Conservation (phyloP, 768 basidiomycete species). For the Exsudoporus frostii region DNA sequence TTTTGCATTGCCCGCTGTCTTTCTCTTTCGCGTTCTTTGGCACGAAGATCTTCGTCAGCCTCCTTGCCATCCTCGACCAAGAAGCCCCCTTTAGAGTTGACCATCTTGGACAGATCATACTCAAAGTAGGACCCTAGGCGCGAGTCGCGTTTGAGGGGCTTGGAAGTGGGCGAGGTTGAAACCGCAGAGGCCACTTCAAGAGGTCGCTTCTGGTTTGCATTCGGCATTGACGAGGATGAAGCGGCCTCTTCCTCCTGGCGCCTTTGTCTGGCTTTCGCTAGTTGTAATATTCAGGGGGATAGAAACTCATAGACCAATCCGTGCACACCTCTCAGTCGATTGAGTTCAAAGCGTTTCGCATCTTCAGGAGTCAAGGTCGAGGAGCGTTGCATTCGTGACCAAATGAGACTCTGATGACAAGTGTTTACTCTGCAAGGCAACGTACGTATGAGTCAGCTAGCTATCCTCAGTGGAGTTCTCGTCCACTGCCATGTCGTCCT, state of each 20-base stretch:
- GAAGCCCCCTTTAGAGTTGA: conserved; percentile 96
- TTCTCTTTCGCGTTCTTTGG: conserved; percentile 82
- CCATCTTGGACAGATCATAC: conserved; percentile 95
- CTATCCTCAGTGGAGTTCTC: conserved; percentile 15
- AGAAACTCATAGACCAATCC: not conserved
- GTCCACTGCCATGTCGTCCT: conserved; percentile 27
- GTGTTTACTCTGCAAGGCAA: conserved; percentile 7
- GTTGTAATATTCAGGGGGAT: conserved; percentile 2
- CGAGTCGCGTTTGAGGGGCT: conserved; percentile 63
- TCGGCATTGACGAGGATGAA: conserved; percentile 44
- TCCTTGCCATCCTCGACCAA: conserved; percentile 86
- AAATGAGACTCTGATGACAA: conserved; percentile 11
- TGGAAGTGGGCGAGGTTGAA: conserved; percentile 60
- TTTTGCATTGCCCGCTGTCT: conserved; percentile 72
- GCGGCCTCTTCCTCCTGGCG: conserved; percentile 55
- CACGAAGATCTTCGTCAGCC: conserved; percentile 66
- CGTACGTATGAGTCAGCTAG: not conserved
- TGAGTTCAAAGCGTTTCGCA: conserved; percentile 69
- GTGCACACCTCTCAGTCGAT: conserved; percentile 65
- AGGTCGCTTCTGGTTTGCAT: conserved; percentile 76
- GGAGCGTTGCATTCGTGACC: conserved; percentile 1
- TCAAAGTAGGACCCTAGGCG: conserved; percentile 92
- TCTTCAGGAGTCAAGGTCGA: conserved; percentile 61
- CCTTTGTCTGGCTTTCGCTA: conserved; percentile 76
- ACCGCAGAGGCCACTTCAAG: conserved; percentile 53